These are phyloP conservation scores for Zangia roseola DNA, from an alignment of 768 basidiomycete species.

Conservation along the genomic window DNA sequence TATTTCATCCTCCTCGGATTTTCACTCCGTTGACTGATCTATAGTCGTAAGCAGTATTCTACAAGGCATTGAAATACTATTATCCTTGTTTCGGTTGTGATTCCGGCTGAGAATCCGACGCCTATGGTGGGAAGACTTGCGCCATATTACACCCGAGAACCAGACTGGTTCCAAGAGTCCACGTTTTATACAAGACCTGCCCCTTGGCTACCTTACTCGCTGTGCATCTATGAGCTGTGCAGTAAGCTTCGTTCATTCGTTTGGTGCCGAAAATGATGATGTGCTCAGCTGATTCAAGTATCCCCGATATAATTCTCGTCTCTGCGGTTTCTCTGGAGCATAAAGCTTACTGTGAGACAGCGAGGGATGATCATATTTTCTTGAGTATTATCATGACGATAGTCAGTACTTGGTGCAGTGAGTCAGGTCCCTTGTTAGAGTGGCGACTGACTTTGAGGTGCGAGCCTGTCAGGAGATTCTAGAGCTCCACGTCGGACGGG, in stretches of 20 bases:
- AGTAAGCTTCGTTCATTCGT: conserved; percentile 8
- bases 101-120: conserved; percentile 16
- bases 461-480: background rate
- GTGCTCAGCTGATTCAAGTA: conserved; percentile 20
- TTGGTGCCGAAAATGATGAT: background rate
- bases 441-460: conserved; percentile 19
- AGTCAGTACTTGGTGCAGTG: conserved; percentile 13
- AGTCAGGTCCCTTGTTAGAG: conserved; percentile 10
- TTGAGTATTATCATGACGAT: conserved; percentile 10
- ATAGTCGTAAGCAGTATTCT: conserved; percentile 7
- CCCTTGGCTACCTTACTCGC: background rate
- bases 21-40: conserved; percentile 2
- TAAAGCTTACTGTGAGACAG: conserved; percentile 14
- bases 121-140: conserved; percentile 24
- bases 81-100: conserved; percentile 18
- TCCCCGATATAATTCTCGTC: conserved; percentile 19
- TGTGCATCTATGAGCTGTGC: conserved; percentile 12
- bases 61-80: conserved; percentile 12
- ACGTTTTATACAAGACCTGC: background rate
- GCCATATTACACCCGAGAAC: background rate
- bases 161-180: conserved; percentile 4
- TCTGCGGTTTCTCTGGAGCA: conserved; percentile 5
- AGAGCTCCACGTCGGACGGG: background rate
- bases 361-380: conserved; percentile 17
- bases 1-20: background rate